Percentiles rank a stretch among this genome's conserved stretches.
phyloP scores from a whole-genome alignment of 306 rosid genomes.

The Inga laurina region DNA sequence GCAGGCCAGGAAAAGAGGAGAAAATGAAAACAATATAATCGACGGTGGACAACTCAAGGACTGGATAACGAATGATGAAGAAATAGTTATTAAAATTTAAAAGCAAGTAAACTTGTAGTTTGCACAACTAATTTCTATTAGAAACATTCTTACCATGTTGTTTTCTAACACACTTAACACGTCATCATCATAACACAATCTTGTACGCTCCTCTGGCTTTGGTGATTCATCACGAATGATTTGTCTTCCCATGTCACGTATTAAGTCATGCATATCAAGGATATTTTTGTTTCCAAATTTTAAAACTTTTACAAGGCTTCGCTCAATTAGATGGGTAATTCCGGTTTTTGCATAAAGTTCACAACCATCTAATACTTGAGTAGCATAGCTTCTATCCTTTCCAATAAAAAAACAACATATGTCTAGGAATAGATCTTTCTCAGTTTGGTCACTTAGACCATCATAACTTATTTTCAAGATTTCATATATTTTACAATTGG shows the following conservation, averaged over 20 bases:
- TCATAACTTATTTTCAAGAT: neutral
- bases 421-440: neutral
- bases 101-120: too few relatives aligned
- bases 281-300: too few relatives aligned
- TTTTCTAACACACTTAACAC: too few relatives aligned
- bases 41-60: too few relatives aligned
- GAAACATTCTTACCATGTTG: neutral
- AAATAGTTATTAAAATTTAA: too few relatives aligned
- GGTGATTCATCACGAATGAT: neutral
- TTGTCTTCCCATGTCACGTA: neutral
- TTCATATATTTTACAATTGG: neutral
- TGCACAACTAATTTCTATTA: too few relatives aligned
- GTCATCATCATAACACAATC: too few relatives aligned
- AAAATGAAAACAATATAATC: neutral
- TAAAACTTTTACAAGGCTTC: too few relatives aligned
- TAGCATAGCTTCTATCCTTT: neutral
- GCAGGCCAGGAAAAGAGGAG: too few relatives aligned
- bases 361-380: neutral
- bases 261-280: too few relatives aligned
- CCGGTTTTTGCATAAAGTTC: neutral
- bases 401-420: neutral
- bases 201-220: neutral
- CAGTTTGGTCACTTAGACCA: neutral
- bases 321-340: too few relatives aligned
- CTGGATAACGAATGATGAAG: too few relatives aligned